Evolutionary conservation across 192 early-diverging fungal genomes (phyloP).

Genomic region (Dissophora ornata): DNA sequence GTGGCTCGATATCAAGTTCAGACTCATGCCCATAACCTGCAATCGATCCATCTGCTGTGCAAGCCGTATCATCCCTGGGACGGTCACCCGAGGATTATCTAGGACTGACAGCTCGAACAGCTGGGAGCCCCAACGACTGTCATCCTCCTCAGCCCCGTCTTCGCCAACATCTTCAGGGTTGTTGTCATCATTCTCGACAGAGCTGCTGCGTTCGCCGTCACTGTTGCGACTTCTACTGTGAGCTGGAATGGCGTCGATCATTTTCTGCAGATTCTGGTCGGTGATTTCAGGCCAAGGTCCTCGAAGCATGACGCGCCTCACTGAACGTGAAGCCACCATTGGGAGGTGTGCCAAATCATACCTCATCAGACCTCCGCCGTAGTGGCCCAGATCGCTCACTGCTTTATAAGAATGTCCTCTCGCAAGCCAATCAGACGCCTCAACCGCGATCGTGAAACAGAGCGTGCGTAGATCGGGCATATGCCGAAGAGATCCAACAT

Average conservation of each 20-base stretch:
- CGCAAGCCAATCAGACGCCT: not conserved
- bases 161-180: too few species aligned
- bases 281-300: constrained; percentile 44
- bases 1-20: constrained; percentile 5
- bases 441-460: constrained; percentile 15
- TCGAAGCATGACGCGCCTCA: constrained; percentile 27
- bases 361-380: not conserved
- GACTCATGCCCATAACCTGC: constrained; percentile 28
- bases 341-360: constrained; percentile 25
- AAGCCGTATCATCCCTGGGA: constrained; percentile 28
- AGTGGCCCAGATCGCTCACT: too few species aligned
- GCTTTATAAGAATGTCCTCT: constrained; percentile 4
- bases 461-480: constrained; percentile 29
- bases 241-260: constrained; percentile 14
- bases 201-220: not conserved
- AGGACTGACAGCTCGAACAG: constrained; percentile 25
- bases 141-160: not conserved
- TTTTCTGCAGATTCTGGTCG: constrained; percentile 17
- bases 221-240: not conserved
- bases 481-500: constrained; percentile 20
- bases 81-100: constrained; percentile 30
- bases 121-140: constrained; percentile 11
- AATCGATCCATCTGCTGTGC: constrained; percentile 33
- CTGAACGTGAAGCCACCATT: not conserved
- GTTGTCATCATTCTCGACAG: not conserved